These are phyloP conservation scores for Medicago lupulina DNA, from an alignment of 306 rosid species.

Conservation along the genomic window DNA sequence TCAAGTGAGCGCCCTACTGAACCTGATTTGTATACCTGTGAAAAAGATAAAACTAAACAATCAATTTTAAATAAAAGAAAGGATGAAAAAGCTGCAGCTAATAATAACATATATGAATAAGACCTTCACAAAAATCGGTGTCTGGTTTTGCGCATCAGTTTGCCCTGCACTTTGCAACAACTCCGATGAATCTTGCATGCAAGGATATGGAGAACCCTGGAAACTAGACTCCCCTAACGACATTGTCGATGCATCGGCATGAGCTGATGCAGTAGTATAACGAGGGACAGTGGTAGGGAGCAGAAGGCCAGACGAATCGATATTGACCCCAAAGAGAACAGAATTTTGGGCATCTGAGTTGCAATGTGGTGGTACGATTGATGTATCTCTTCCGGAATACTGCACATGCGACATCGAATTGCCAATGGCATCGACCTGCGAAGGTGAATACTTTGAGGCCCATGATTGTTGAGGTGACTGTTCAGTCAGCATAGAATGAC, in stretches of 20 bases:
- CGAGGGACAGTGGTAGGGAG: slow-evolving; percentile 70
- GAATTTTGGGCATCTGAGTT: slow-evolving; percentile 67
- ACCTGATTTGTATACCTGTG: slow-evolving; percentile 83
- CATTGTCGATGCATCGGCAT: slow-evolving; percentile 62
- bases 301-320: slow-evolving; percentile 86
- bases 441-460: slow-evolving; percentile 58
- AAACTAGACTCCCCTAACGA: slow-evolving; percentile 72
- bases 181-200: slow-evolving; percentile 74
- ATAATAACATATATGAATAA: slow-evolving; percentile 4
- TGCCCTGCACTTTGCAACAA: slow-evolving; percentile 71
- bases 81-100: slow-evolving; percentile 29
- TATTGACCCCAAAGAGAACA: slow-evolving; percentile 74
- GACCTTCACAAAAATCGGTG: slow-evolving; percentile 82
- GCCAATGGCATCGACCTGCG: slow-evolving; percentile 59
- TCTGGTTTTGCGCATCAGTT: slow-evolving; percentile 64
- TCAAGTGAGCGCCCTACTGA: slow-evolving; percentile 91
- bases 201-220: slow-evolving; percentile 65
- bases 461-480: slow-evolving; percentile 73
- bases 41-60: slow-evolving; percentile 43
- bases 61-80: slow-evolving; percentile 5
- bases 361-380: slow-evolving; percentile 56
- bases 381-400: slow-evolving; percentile 61
- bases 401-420: slow-evolving; percentile 66
- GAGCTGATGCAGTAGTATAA: slow-evolving; percentile 57
- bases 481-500: slow-evolving; percentile 64